These are phyloP conservation scores for Ustilago esculenta DNA, from an alignment of 1,284 basidiomycete species.

Conservation along the genomic window DNA sequence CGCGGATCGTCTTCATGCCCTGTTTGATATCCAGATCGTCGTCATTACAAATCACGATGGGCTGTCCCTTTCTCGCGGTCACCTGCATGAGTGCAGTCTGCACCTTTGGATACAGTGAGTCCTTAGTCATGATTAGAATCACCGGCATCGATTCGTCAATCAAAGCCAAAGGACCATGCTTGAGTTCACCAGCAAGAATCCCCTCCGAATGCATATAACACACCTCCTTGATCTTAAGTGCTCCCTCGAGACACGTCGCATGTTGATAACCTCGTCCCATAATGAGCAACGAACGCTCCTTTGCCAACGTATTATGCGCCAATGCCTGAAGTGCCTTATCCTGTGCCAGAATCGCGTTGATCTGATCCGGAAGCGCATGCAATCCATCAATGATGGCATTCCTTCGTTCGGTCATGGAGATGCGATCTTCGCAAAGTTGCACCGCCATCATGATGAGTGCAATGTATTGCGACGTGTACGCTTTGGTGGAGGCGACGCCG, in stretches of 20 bases:
- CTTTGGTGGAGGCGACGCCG: constrained; percentile 99
- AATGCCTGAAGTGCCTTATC: constrained; percentile 85
- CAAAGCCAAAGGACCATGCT: constrained; percentile 96
- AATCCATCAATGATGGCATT: constrained; percentile 94
- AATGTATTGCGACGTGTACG: constrained; percentile 99
- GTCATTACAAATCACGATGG: constrained; percentile 94
- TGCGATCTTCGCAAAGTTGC: constrained; percentile 94
- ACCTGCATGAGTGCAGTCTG: constrained; percentile 95
- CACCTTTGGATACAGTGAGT: constrained; percentile 98
- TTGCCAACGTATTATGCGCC: constrained; percentile 79
- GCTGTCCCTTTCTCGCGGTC: constrained; percentile 93
- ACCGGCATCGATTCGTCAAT: constrained; percentile 94
- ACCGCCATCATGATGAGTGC: constrained; percentile 98
- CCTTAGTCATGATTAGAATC: constrained; percentile 94
- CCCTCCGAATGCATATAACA: constrained; percentile 70
- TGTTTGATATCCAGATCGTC: constrained; percentile 81
- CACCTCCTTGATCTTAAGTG: constrained; percentile 99
- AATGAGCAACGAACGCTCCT: constrained; percentile 88
- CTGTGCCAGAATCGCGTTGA: constrained; percentile 84
- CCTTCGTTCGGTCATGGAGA: constrained; percentile 88
- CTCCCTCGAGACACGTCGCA: constrained; percentile 97
- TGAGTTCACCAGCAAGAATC: constrained; percentile 96
- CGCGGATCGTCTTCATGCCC: constrained; percentile 82
- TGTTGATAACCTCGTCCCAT: constrained; percentile 99
- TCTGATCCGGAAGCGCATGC: constrained; percentile 87